phyloP scores from a whole-genome alignment of 2,329 filamentous ascomycete species.

The Massarina eburnea region DNA sequence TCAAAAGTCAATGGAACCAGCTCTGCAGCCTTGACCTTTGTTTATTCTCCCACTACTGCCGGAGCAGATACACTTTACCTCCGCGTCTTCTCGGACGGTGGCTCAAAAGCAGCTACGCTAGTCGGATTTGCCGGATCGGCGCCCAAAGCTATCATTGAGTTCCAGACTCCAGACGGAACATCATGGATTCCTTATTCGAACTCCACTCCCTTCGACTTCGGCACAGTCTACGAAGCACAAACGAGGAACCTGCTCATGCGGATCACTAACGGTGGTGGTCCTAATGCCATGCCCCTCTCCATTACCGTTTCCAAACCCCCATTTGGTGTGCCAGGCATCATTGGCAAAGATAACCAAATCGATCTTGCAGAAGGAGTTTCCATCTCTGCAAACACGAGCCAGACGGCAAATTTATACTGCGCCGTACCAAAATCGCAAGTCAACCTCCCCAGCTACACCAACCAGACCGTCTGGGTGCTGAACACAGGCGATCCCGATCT shows the following conservation, averaged over 20 bases:
- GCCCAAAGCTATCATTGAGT: conserved; percentile 56
- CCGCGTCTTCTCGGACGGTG: conserved; percentile 54
- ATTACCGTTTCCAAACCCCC: conserved; percentile 65
- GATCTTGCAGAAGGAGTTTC: conserved; percentile 61
- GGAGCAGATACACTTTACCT: conserved; percentile 57
- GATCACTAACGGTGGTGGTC: conserved; percentile 54
- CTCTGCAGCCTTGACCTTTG: conserved; percentile 47
- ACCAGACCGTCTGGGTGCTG: conserved; percentile 57
- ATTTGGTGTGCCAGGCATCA: conserved; percentile 57
- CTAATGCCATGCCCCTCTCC: conserved; percentile 52
- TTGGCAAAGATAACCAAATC: conserved; percentile 57
- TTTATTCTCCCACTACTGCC: conserved; percentile 50
- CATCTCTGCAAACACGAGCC: conserved; percentile 53
- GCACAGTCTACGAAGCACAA: conserved; percentile 57
- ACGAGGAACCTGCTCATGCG: conserved; percentile 54
- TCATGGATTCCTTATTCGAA: conserved; percentile 54
- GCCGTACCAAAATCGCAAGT: conserved; percentile 60
- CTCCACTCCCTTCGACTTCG: conserved; percentile 55
- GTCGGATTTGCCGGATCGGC: conserved; percentile 54
- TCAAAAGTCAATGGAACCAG: conserved; percentile 43
- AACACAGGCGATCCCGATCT: conserved; percentile 58
- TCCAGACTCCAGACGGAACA: conserved; percentile 54
- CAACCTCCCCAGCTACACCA: conserved; percentile 56
- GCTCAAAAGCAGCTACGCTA: conserved; percentile 52
- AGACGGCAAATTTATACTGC: conserved; percentile 57